Percentiles rank a stretch among this genome's conserved stretches.
Conservation (phyloP, 768 basidiomycete species). For the Serendipita sp. region DNA sequence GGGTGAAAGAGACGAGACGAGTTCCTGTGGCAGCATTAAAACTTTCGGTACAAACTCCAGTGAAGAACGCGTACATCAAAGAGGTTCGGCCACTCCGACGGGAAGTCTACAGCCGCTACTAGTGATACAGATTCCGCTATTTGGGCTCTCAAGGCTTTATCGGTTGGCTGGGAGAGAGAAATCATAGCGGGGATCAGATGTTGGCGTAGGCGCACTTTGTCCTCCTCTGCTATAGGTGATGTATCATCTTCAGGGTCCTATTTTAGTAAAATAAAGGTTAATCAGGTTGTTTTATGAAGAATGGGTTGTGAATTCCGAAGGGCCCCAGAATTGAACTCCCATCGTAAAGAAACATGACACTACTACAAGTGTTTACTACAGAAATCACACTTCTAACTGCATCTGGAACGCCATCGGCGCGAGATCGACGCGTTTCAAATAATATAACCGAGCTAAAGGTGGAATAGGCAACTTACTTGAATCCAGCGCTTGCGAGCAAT, state of each 20-base stretch:
- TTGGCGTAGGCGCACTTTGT: constrained; percentile 55
- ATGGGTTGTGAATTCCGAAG: background rate
- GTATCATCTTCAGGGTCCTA: constrained; percentile 37
- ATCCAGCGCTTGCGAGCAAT: constrained; percentile 76
- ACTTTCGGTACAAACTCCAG: background rate
- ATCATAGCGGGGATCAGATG: constrained; percentile 90
- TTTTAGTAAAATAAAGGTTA: background rate
- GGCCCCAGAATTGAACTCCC: too few species aligned
- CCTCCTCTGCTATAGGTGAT: constrained; percentile 48
- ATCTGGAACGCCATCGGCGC: too few species aligned
- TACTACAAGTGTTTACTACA: too few species aligned
- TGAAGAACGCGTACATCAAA: constrained; percentile 54
- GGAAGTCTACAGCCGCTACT: constrained; percentile 87
- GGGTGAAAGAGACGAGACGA: constrained; percentile 64
- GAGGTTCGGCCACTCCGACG: constrained; percentile 70
- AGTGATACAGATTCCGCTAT: constrained; percentile 86
- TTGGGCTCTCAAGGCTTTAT: constrained; percentile 64
- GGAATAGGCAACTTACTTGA: constrained; percentile 37
- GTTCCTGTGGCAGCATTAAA: constrained; percentile 41
- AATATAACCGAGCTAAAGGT: background rate
- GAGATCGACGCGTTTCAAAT: too few species aligned
- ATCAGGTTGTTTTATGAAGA: background rate
- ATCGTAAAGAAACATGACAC: too few species aligned
- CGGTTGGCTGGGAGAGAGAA: constrained; percentile 51
- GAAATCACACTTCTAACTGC: too few species aligned